A percentile compares a stretch with the other conserved stretches of the same genome.
Evolutionary conservation across 805 yeast genomes (phyloP).

Genomic region (Metschnikowia drakensbergensis): DNA sequence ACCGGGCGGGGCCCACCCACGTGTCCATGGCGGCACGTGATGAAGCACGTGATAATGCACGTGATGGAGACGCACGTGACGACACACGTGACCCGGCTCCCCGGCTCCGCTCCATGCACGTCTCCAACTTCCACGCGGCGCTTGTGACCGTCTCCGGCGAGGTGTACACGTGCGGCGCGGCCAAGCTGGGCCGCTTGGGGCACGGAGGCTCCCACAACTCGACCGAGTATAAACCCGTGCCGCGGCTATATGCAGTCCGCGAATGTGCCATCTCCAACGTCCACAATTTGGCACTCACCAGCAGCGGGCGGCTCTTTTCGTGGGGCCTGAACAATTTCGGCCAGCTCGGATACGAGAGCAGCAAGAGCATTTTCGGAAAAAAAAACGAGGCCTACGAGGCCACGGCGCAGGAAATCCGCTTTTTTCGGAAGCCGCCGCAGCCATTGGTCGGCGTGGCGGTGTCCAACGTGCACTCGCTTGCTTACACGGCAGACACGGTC

Average conservation of each 20-base stretch:
- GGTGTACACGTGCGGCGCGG: conserved; percentile 61
- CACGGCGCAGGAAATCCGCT: conserved; percentile 37
- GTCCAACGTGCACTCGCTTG: conserved; percentile 68
- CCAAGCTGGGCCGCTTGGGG: conserved; percentile 71
- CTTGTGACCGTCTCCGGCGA: conserved; percentile 54
- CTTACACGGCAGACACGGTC: conserved; percentile 46
- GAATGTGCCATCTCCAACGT: conserved; percentile 56
- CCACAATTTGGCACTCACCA: conserved; percentile 60
- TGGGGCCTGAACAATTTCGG: conserved; percentile 76
- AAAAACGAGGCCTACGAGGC: conserved; percentile 29
- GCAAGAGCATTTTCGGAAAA: conserved; percentile 16
- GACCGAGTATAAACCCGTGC: conserved; percentile 43
- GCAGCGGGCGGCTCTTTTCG: conserved; percentile 51
- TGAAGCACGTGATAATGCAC: background rate
- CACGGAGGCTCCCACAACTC: conserved; percentile 37
- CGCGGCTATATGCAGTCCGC: conserved; percentile 20
- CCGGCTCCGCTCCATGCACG: conserved; percentile 43
- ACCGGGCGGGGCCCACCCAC: conserved; percentile 37
- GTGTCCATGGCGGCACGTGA: conserved; percentile 17
- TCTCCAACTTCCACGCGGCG: conserved; percentile 67
- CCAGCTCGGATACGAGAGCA: conserved; percentile 54
- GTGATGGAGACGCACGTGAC: background rate
- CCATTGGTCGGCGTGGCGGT: conserved; percentile 48
- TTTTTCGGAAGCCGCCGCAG: conserved; percentile 18
- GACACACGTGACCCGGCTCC: conserved; percentile 26